Percentiles rank a stretch among this genome's conserved stretches.
phyloP scores from a whole-genome alignment of 106 monocot genomes.

The Xerophyta viscosa region DNA sequence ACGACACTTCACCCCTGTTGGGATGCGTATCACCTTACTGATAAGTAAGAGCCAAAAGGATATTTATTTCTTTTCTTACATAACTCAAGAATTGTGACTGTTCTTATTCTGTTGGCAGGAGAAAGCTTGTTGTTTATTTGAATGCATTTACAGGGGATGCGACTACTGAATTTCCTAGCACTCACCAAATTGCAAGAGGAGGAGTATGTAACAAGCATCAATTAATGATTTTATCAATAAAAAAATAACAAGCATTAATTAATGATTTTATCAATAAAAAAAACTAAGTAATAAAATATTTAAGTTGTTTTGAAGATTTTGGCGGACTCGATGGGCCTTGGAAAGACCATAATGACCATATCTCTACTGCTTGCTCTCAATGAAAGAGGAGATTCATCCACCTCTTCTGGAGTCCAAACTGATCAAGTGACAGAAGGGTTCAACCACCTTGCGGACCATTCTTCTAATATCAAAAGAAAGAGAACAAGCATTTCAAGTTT shows the following conservation, averaged over 20 bases:
- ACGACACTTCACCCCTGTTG: conserved; percentile 92
- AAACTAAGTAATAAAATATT: conserved; percentile 4
- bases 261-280: too few relatives aligned
- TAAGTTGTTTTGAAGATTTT: conserved; percentile 50
- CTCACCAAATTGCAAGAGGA: conserved; percentile 77
- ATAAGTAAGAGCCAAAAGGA: conserved; percentile 43
- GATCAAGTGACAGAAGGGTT: conserved; percentile 18
- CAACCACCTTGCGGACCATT: conserved; percentile 11
- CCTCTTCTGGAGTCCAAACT: conserved; percentile 17
- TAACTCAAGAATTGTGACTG: background rate
- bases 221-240: too few relatives aligned
- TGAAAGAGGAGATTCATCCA: conserved; percentile 38
- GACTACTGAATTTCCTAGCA: conserved; percentile 76
- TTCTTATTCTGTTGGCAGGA: conserved; percentile 31
- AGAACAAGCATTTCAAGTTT: conserved; percentile 24
- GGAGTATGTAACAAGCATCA: too few relatives aligned
- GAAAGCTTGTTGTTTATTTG: conserved; percentile 61
- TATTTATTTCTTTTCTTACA: background rate
- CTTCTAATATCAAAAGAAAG: conserved; percentile 23
- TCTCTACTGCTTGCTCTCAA: conserved; percentile 62
- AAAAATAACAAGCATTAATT: too few relatives aligned
- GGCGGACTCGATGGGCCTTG: conserved; percentile 98
- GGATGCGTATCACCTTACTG: conserved; percentile 72
- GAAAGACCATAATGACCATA: conserved; percentile 96
- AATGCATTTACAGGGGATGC: conserved; percentile 92